Base-by-base conservation (phyloP, 2,329 filamentous ascomycete species). In the Penicillium sp. region DNA sequence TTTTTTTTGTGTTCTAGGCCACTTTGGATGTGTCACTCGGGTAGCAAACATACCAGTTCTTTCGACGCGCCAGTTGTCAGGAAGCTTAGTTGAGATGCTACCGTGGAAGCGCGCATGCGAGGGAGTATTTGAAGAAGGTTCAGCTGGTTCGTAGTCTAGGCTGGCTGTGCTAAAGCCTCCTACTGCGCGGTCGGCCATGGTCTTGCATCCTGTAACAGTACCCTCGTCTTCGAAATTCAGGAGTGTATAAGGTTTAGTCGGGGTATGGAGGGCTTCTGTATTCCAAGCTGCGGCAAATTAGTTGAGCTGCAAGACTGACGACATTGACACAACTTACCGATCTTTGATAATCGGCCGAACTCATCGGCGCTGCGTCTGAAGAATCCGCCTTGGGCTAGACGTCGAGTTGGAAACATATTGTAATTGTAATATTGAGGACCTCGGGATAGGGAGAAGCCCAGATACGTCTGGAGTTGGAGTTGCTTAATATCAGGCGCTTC, bases 141-240 rank as follows among this genome's bases (percentile, higher is more conserved):
- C 78, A 3, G 74, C 76, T n/a, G 77, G 77, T 41, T 86, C 78
- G 72, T 86, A 87, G 67, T 93, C 89, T 59, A 97, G 80, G 44
- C 84, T 78, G 42, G 86, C 89, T 19, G 84, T 84, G 35, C 93
- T 96, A 78, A 86, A 93, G 58, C 93, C 94, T 61, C 93, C 93
- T 25, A 96, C 91, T 68, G 93, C 89, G 57, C 82, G 81, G 73
- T 99, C 93, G 65, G 88, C 90, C 87, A 97, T 94, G 64, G 89
- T 80, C 74, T 96, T 94, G 66, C 76, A 78, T 47, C 62, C 62
- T 29, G 66, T 65, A 13, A 76, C 71, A 2, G 70, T 62, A 1
- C 63, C 56, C 45, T 73, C 69, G 59, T 77, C 68, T 69, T 77
- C 72, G 53, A 78, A 78, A 55, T 79, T 69, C 45, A 79, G 71